Conservation (phyloP, 345 rosid species). For the Psidium guajava region DNA sequence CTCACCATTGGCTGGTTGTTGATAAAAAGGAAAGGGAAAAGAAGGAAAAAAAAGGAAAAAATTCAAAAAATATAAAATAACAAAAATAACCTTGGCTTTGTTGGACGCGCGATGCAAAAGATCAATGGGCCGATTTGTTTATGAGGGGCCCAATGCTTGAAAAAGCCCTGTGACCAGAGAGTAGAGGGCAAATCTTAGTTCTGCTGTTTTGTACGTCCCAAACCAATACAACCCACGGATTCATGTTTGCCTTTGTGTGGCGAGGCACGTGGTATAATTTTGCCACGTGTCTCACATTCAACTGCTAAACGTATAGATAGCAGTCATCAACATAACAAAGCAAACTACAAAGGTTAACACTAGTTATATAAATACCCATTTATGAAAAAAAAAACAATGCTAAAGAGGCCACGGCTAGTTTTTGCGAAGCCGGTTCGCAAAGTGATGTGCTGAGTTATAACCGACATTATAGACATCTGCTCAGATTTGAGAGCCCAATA, state of each 20-base stretch:
- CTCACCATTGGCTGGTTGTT: no score
- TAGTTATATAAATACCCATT: neutral
- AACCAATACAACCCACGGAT: neutral
- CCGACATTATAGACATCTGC: neutral
- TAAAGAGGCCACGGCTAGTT: neutral
- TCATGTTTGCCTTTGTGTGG: neutral
- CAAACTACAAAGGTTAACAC: neutral
- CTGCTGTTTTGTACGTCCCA: neutral
- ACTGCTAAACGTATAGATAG: neutral
- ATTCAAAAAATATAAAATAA: no score
- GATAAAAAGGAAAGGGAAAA: rapidly evolving
- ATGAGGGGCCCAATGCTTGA: neutral
- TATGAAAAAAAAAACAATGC: neutral
- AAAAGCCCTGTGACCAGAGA: neutral
- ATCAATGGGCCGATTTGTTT: neutral
- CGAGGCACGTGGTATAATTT: no score
- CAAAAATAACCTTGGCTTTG: neutral
- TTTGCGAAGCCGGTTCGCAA: rapidly evolving
- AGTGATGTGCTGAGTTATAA: no score
- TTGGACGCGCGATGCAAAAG: neutral
- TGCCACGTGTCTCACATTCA: neutral
- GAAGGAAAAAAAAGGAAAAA: no score
- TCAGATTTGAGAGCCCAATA: neutral
- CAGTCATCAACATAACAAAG: neutral
- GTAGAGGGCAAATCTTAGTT: neutral